These are phyloP conservation scores for Populus euphratica DNA, from an alignment of 345 rosid species.

Conservation along the genomic window DNA sequence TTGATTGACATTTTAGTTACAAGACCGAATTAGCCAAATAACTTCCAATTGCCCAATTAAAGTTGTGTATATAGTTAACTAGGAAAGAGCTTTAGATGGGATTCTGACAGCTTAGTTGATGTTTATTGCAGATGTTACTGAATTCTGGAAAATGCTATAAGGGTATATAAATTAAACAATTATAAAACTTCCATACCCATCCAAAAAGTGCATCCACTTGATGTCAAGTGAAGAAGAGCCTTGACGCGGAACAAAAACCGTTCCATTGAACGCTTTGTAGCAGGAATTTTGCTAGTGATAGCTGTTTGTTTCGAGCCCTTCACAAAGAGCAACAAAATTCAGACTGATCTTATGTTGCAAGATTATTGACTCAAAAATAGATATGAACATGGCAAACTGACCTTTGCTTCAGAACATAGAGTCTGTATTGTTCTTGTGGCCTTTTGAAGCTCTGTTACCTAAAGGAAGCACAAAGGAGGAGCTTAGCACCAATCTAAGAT, in stretches of 20 bases:
- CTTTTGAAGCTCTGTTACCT: slow-evolving; percentile 85
- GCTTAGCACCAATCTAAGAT: not conserved
- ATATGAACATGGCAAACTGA: slow-evolving; percentile 21
- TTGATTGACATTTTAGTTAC: no score
- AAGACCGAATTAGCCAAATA: no score
- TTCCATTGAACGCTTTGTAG: slow-evolving; percentile 75
- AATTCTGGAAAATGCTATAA: not conserved
- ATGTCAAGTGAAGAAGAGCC: slow-evolving; percentile 67
- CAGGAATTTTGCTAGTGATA: slow-evolving; percentile 72
- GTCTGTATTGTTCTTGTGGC: slow-evolving; percentile 88
- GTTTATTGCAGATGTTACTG: not conserved
- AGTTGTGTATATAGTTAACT: not conserved
- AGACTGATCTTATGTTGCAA: not conserved
- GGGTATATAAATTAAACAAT: not conserved
- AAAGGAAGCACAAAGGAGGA: slow-evolving; percentile 6
- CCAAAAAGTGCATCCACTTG: slow-evolving; percentile 77
- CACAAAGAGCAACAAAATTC: slow-evolving; percentile 17
- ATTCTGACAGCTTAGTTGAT: not conserved
- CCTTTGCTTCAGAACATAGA: slow-evolving; percentile 89
- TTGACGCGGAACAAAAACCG: slow-evolving; percentile 79
- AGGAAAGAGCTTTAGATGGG: not conserved
- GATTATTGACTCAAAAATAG: slow-evolving; percentile 3
- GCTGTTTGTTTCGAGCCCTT: slow-evolving; percentile 74
- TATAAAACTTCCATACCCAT: slow-evolving; percentile 50
- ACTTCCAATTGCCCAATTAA: no score